phyloP scores from a whole-genome alignment of 768 basidiomycete genomes.

The Podaxis sp. region DNA sequence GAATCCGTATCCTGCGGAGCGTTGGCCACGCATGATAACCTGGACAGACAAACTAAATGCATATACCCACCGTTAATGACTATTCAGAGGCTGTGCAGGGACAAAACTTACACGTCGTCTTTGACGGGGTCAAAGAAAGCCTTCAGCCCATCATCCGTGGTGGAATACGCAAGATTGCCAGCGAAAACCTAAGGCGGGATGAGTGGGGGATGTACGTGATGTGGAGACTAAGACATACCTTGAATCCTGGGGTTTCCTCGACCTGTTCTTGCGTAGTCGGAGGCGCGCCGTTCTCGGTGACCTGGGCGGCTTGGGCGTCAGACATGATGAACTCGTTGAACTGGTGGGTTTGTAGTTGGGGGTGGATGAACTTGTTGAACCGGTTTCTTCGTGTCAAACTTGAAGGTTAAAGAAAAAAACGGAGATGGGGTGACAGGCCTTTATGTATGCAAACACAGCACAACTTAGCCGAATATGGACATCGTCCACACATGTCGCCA shows the following conservation, averaged over 20 bases:
- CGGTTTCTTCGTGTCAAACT: constrained; percentile 84
- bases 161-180: constrained; percentile 93
- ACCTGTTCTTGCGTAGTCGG: constrained; percentile 69
- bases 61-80: constrained; percentile 23
- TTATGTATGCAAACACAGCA: constrained; percentile 38
- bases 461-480: constrained; percentile 31
- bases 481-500: constrained; percentile 38
- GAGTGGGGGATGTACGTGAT: constrained; percentile 22
- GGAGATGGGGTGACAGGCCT: constrained; percentile 29
- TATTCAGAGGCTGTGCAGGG: constrained; percentile 41
- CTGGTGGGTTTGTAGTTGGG: constrained; percentile 51
- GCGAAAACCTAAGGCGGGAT: constrained; percentile 72
- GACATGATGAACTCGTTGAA: constrained; percentile 73
- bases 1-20: constrained; percentile 92
- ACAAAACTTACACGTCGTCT: constrained; percentile 77
- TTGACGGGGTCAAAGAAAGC: constrained; percentile 88
- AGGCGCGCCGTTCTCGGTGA: constrained; percentile 83
- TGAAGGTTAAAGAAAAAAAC: constrained; percentile 72
- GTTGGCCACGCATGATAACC: constrained; percentile 82
- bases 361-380: constrained; percentile 75
- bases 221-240: constrained; percentile 46
- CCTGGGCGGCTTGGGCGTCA: constrained; percentile 85
- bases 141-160: constrained; percentile 93
- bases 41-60: constrained; percentile 70
- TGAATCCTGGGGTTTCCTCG: constrained; percentile 79